phyloP scores from a whole-genome alignment of 2,329 filamentous ascomycete species.

The Fusarium vanettenii region DNA sequence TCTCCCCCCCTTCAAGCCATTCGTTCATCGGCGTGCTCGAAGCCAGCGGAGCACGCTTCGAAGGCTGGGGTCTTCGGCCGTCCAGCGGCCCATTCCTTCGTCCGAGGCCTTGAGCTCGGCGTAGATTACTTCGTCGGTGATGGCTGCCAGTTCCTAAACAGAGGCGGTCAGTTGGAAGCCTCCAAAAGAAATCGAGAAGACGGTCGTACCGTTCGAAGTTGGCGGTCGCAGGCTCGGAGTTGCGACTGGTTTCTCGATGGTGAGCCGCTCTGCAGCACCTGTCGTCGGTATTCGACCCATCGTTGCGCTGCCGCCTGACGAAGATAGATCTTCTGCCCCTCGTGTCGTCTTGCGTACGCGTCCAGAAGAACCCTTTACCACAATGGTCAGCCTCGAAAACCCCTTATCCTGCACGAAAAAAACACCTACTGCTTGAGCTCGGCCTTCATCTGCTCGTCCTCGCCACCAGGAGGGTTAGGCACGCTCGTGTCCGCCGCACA shows the following conservation, averaged over 20 bases:
- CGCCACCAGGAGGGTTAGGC: constrained; percentile 63
- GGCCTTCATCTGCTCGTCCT: constrained; percentile 70
- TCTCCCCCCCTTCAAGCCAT: not conserved
- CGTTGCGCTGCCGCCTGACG: constrained; percentile 69
- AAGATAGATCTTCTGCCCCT: constrained; percentile 73
- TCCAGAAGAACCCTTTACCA: constrained; percentile 66
- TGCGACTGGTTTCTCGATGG: constrained; percentile 61
- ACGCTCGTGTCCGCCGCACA: constrained; percentile 72
- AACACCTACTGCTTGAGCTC: constrained; percentile 69
- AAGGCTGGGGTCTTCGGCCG: constrained; percentile 69
- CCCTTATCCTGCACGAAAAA: not conserved
- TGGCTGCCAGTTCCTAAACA: constrained; percentile 62
- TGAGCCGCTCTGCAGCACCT: constrained; percentile 63
- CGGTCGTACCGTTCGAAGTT: constrained; percentile 65
- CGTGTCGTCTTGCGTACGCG: constrained; percentile 70
- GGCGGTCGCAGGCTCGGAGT: constrained; percentile 66
- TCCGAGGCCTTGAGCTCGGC: constrained; percentile 65
- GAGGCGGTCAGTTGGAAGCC: not conserved
- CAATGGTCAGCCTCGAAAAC: constrained; percentile 10
- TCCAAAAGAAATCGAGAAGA: not conserved
- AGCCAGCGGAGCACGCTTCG: constrained; percentile 70
- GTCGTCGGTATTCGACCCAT: constrained; percentile 67
- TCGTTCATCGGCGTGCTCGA: constrained; percentile 48
- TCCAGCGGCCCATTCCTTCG: constrained; percentile 69
- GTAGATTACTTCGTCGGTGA: constrained; percentile 71